Evolutionary conservation across 805 yeast genomes (phyloP).

Genomic region (Komagataella pseudopastoris): DNA sequence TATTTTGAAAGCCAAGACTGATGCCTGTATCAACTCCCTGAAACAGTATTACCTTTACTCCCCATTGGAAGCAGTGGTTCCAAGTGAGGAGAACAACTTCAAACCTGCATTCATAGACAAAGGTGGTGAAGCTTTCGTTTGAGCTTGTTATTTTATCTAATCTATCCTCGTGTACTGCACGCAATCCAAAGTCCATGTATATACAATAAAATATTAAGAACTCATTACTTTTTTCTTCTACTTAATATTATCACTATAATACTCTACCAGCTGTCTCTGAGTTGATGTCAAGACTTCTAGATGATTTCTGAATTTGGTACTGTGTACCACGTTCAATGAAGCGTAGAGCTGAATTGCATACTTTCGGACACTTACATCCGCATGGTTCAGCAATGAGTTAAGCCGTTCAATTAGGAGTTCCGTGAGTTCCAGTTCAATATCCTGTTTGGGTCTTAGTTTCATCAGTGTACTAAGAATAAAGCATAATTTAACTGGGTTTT

Average conservation of each 20-base stretch:
- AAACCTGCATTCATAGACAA: slow-evolving; percentile 21
- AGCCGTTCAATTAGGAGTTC: background rate
- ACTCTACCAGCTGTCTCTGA: slow-evolving; percentile 32
- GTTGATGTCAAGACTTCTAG: slow-evolving; percentile 18
- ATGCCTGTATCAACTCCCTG: slow-evolving; percentile 85
- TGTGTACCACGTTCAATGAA: background rate
- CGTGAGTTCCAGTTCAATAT: background rate
- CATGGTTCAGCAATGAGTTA: background rate
- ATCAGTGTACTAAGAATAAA: background rate
- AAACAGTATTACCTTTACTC: slow-evolving; percentile 87
- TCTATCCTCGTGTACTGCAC: background rate
- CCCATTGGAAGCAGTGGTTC: slow-evolving; percentile 52
- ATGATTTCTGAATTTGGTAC: background rate
- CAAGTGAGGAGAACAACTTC: slow-evolving; percentile 36
- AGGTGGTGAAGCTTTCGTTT: slow-evolving; percentile 19
- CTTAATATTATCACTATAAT: slow-evolving; percentile 19
- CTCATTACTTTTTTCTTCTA: background rate
- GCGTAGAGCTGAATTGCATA: background rate
- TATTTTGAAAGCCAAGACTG: slow-evolving; percentile 78
- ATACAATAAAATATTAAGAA: background rate
- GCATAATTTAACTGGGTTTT: background rate
- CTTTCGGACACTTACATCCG: background rate
- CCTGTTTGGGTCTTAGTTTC: background rate
- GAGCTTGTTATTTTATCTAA: background rate
- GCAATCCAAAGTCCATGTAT: background rate